Evolutionary conservation across 2,329 filamentous ascomycete genomes (phyloP), one percentile per base, ranked within the genome.

Genomic region (Beauveria medogensis): DNA sequence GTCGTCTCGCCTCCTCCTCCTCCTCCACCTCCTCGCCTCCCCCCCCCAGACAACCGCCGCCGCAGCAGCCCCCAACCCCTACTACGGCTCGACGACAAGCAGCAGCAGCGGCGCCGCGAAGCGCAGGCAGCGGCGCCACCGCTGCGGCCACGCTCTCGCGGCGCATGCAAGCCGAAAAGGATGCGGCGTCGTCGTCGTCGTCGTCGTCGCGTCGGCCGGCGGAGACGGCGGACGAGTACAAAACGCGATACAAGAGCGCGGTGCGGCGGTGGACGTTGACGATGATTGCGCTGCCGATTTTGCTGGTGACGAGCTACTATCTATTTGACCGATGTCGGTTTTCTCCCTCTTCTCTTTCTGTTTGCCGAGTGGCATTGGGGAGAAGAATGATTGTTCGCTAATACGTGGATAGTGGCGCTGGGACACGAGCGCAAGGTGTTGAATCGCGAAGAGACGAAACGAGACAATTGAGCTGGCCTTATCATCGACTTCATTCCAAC

Each of bases 271-370:
- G 79, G 73, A 70, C 75, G 3, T 70, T 72, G 24, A 63, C 75
- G 8, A 79, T 85, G 65, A 75, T 84, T 59, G 80, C 79, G 26
- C 65, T 83, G 70, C 82, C 82, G 2, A 77, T 85, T 37, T 66
- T 83, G 5, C 63, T 84, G 16, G 81, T 85, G 55, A 81, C 80
- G 28, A 82, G 81, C 24, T 84, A 81, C 63, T 77, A 76, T 56
- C 67, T 85, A 3, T 84, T 80, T 69, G 76, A 82, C 51, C 71
- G 78, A 69, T 67, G 79, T 80, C 62, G 72, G 78, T 75, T 41
- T 40, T 28, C 44, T 30, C 14, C 12, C 5, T 40, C 40, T 7
- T 14, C 7, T 16, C 16, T 14, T 5, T 5, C 5, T 5, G 28
- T 52, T 44, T 50, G 9, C 18, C 28, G 30, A 9, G 20, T 20